Evolutionary conservation across 176 grass and related monocot species (phyloP).

Genomic region (Canna indica): DNA sequence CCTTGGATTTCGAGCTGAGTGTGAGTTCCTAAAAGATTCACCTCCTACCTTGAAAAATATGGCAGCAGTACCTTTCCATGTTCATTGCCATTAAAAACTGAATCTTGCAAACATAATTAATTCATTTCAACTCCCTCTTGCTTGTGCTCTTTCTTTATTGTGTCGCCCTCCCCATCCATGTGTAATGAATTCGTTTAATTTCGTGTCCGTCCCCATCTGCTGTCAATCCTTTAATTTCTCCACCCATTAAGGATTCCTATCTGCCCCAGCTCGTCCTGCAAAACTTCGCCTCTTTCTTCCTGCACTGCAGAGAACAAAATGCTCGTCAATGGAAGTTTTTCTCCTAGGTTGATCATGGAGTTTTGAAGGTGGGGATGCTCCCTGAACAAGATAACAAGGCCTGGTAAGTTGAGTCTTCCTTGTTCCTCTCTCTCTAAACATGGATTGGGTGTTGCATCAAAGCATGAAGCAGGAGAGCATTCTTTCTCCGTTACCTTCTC

Average conservation of each 20-base stretch:
- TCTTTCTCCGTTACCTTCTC: conserved; percentile 20
- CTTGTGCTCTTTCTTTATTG: not conserved
- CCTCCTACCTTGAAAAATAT: not conserved
- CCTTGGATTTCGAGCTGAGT: not conserved
- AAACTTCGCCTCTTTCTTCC: not conserved
- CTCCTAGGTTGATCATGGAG: not conserved
- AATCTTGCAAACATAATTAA: not conserved
- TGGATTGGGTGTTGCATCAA: not conserved
- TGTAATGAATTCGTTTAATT: conserved; percentile 6
- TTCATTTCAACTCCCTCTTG: not conserved
- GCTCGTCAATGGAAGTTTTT: not conserved
- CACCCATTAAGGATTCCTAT: not conserved
- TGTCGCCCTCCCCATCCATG: not conserved
- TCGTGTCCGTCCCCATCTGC: not conserved
- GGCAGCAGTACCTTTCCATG: not conserved
- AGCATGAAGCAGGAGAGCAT: conserved; percentile 2
- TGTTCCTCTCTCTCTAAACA: not conserved
- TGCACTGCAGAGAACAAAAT: not conserved
- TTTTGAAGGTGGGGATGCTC: too few species aligned
- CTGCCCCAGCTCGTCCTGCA: not conserved
- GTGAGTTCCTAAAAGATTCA: conserved; percentile 5
- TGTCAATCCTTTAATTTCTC: not conserved
- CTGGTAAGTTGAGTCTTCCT: not conserved
- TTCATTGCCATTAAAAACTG: not conserved
- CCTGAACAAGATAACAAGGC: not conserved